Conservation (phyloP, 176 grass and related monocot species). For the Metroxylon sagu region DNA sequence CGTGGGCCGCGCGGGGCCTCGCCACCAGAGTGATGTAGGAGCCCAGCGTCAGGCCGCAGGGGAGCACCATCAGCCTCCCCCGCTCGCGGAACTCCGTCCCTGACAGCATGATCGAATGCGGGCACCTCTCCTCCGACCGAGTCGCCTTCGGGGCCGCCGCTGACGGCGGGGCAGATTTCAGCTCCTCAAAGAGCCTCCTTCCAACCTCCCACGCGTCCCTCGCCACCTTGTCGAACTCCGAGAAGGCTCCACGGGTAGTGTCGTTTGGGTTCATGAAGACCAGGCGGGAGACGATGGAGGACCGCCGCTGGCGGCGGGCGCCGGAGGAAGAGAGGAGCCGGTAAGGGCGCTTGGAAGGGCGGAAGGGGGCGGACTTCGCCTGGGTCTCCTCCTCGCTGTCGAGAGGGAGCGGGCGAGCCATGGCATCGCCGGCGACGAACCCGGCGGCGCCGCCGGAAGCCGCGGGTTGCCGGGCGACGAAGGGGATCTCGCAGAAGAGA, state of each 20-base stretch:
- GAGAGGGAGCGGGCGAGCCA: neutral
- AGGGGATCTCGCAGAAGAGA: slow-evolving; percentile 32
- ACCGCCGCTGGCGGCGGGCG: neutral
- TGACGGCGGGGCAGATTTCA: slow-evolving; percentile 19
- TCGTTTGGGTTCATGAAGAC: neutral
- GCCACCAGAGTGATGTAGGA: slow-evolving; percentile 80
- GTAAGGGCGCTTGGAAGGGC: slow-evolving; percentile 28
- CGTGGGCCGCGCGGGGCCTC: slow-evolving; percentile 49
- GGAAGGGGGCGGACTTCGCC: slow-evolving; percentile 20
- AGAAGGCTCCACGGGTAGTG: neutral
- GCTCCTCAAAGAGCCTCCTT: slow-evolving; percentile 22
- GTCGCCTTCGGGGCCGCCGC: slow-evolving; percentile 5
- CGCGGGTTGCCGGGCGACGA: slow-evolving; percentile 2
- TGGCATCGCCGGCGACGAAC: neutral
- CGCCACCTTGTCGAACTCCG: slow-evolving; percentile 30
- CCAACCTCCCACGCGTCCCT: slow-evolving; percentile 33
- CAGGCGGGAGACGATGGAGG: neutral
- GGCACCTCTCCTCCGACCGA: slow-evolving; percentile 38
- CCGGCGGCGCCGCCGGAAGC: neutral
- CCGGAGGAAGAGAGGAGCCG: neutral
- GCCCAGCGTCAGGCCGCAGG: slow-evolving; percentile 86
- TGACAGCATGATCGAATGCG: slow-evolving; percentile 65
- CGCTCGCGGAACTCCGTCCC: slow-evolving; percentile 40
- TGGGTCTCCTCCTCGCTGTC: slow-evolving; percentile 28
- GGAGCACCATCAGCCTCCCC: slow-evolving; percentile 62